Evolutionary conservation across 2,329 filamentous ascomycete species (phyloP), one percentile per base, ranked within the genome.

Genomic region (Parasarocladium wereldwijsianum): DNA sequence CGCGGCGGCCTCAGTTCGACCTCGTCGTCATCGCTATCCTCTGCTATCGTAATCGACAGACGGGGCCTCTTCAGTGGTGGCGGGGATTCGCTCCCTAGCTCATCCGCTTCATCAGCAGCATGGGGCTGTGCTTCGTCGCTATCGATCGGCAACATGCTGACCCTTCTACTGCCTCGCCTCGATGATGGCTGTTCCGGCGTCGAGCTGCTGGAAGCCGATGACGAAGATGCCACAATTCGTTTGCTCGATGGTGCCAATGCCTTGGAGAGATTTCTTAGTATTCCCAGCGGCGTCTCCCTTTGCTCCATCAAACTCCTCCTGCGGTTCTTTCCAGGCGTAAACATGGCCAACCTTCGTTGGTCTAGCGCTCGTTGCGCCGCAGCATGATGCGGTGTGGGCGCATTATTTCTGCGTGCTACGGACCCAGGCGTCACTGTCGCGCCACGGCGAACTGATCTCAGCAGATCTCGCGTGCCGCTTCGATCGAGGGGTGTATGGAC

Each of bases 301-400:
- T 66, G 60, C 35, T 64, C 62, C 39, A 64, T 62, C 29, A 66
- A 43, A 43, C 70, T 76, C 40, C 62, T 62, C n/a, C 72, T 59
- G 13, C 66, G 61, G 31, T 62, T 62, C 37, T 64, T 64, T 12
- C 68, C 70, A 0, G 72, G 72, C 0, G 72, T 77, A 36, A 73
- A 62, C 27, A 71, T 55, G 26, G 67, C 67, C 3, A 65, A 63
- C 24, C 72, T 64, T 5, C 71, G 66, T 37, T 65, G 60, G 39
- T 74, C 62, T 31, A 76, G 57, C 18, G 70, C 63, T 26, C 66
- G 59, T 27, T 62, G 63, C 24, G 72, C 72, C 8, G 70, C 71
- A 40, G 64, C 65, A 26, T 65, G 70, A 44, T 77, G 72, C 0
- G 72, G 72, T 12, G 72, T 76, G 3, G 60, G 54, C 9, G 55